Conservation (phyloP, 441 rosid genomes). For the Erodium trifolium region DNA sequence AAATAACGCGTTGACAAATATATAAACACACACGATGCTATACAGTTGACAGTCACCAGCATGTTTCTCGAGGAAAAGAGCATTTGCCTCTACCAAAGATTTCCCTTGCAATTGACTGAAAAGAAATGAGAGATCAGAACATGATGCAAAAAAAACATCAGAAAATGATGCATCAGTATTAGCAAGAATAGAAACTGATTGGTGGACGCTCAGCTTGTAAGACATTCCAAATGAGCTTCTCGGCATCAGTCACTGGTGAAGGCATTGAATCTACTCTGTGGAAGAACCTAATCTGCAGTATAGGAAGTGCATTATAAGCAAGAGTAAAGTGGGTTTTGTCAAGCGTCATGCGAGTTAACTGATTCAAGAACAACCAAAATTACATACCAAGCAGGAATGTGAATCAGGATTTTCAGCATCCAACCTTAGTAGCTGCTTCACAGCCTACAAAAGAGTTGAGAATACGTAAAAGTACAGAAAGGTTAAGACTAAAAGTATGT, state of each 20-base stretch:
- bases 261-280: constrained; percentile 53
- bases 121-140: constrained; percentile 19
- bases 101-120: constrained; percentile 76
- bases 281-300: constrained; percentile 77
- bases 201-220: constrained; percentile 84
- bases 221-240: constrained; percentile 84
- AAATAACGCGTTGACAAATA: neutral
- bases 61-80: constrained; percentile 61
- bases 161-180: neutral
- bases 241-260: constrained; percentile 60
- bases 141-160: constrained; percentile 10
- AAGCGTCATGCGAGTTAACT: neutral
- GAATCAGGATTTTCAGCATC: constrained; percentile 88
- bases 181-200: constrained; percentile 49
- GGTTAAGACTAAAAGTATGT: too few relatives aligned
- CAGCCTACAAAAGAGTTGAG: constrained; percentile 46
- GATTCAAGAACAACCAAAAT: constrained; percentile 8
- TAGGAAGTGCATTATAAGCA: constrained; percentile 21
- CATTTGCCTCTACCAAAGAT: constrained; percentile 72
- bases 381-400: constrained; percentile 85
- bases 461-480: too few relatives aligned
- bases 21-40: neutral
- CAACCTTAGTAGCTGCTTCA: constrained; percentile 76
- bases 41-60: constrained; percentile 41
- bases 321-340: neutral